Evolutionary conservation across 805 yeast genomes (phyloP).

Genomic region (Wickerhamiella musiphila): DNA sequence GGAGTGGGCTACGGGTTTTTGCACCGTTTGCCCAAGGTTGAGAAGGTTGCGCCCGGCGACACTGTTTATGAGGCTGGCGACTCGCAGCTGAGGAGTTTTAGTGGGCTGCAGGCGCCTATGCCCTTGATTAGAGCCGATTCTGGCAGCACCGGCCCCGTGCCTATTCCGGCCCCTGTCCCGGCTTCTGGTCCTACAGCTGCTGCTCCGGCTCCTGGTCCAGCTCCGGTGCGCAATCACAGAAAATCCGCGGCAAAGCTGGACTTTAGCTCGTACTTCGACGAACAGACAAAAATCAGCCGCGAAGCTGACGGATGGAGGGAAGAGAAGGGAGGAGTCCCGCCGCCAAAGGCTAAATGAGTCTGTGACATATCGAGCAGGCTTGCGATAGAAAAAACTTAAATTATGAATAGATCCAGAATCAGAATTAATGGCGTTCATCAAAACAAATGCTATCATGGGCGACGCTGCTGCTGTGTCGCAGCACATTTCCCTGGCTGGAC

Average conservation of each 20-base stretch:
- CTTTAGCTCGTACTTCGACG: conserved; percentile 13
- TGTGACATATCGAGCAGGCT: no score
- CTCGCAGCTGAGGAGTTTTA: not conserved
- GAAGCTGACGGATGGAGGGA: conserved; percentile 10
- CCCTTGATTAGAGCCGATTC: not conserved
- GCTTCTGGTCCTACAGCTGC: not conserved
- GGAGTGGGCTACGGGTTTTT: conserved; percentile 87
- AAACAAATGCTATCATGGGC: no score
- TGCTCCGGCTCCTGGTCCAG: not conserved
- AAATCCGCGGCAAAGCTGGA: not conserved
- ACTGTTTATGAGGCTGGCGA: conserved; percentile 11
- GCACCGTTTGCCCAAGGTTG: conserved; percentile 65
- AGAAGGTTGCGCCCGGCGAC: conserved; percentile 10
- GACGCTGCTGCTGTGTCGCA: no score
- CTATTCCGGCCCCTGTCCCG: not conserved
- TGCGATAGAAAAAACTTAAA: no score
- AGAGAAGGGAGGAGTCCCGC: no score
- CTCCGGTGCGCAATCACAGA: not conserved
- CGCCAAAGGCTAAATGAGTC: no score
- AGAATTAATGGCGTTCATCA: no score
- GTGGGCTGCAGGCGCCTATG: not conserved
- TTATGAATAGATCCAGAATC: no score
- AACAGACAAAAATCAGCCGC: conserved; percentile 14
- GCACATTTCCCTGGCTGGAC: no score
- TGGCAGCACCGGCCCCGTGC: conserved; percentile 1